These are phyloP conservation scores for Neurospora terricola DNA, from an alignment of 495 filamentous ascomycete genomes.

Conservation along the genomic window DNA sequence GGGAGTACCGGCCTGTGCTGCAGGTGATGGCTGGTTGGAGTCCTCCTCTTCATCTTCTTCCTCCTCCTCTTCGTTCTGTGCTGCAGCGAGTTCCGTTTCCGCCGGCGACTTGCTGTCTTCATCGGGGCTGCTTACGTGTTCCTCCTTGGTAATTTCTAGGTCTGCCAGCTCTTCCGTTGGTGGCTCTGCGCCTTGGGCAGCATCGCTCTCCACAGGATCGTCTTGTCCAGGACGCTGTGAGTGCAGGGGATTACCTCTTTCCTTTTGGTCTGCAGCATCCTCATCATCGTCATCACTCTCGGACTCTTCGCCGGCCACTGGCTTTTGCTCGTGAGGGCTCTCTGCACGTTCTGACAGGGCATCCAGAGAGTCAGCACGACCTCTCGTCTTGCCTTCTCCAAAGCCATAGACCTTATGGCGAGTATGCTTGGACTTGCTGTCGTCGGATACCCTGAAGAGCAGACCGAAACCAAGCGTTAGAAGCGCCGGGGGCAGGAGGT, in stretches of 20 bases:
- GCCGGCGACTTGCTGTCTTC: not conserved
- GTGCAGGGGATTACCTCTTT: constrained; percentile 36
- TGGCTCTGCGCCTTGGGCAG: not conserved
- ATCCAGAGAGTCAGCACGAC: constrained; percentile 1
- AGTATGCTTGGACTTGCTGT: constrained; percentile 70
- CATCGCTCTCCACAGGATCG: constrained; percentile 11
- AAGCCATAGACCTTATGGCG: constrained; percentile 56
- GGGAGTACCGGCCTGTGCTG: not conserved
- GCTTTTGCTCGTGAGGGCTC: not conserved
- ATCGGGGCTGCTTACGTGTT: not conserved
- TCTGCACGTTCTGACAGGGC: not conserved
- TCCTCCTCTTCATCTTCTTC: constrained; percentile 16
- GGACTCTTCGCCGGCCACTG: constrained; percentile 18
- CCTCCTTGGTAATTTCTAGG: constrained; percentile 22
- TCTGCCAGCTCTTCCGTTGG: constrained; percentile 21
- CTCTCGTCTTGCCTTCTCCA: constrained; percentile 2
- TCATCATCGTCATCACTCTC: constrained; percentile 28
- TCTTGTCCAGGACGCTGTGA: constrained; percentile 20
- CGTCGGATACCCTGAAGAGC: constrained; percentile 80
- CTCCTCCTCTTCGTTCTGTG: constrained; percentile 10
- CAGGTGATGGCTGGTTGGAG: not conserved
- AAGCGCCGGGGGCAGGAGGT: constrained; percentile 81
- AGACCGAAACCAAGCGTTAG: constrained; percentile 79
- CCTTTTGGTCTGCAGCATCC: constrained; percentile 23
- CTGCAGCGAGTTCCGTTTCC: constrained; percentile 2